These are phyloP conservation scores for Hanseniaspora sp. DNA, from an alignment of 1,139 yeast species.

Conservation along the genomic window DNA sequence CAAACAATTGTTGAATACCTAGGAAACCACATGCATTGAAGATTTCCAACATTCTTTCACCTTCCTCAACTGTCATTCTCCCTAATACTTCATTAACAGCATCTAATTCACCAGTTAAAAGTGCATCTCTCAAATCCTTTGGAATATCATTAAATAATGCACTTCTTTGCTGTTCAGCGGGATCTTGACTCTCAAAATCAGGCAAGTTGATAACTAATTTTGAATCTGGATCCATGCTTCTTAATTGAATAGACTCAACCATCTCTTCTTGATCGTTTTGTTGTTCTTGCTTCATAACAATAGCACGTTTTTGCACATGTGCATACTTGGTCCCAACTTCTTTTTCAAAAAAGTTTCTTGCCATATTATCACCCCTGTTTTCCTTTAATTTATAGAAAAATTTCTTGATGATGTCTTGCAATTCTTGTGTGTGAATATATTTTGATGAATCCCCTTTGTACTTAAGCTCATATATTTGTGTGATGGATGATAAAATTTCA, in stretches of 20 bases:
- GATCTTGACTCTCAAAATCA: constrained; percentile 34
- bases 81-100: constrained; percentile 78
- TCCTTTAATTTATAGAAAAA: constrained; percentile 58
- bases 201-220: constrained; percentile 70
- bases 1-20: constrained; percentile 65
- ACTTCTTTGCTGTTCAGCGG: constrained; percentile 37
- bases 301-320: constrained; percentile 69
- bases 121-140: constrained; percentile 57
- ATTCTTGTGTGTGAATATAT: constrained; percentile 28
- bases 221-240: constrained; percentile 75
- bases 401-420: constrained; percentile 50
- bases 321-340: constrained; percentile 68
- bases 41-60: constrained; percentile 62
- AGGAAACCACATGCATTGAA: constrained; percentile 77
- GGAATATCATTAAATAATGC: constrained; percentile 50
- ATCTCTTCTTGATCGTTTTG: constrained; percentile 34
- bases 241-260: constrained; percentile 76
- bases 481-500: constrained; percentile 63
- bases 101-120: constrained; percentile 60
- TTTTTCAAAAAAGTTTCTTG: constrained; percentile 31
- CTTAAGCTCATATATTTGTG: constrained; percentile 47
- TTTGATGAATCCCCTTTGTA: constrained; percentile 22
- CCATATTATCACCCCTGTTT: constrained; percentile 44
- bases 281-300: constrained; percentile 41
- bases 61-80: constrained; percentile 61